Evolutionary conservation across 2,329 filamentous ascomycete genomes (phyloP), one percentile per base, ranked within the genome.

Genomic region (Stenocarpella maydis): DNA sequence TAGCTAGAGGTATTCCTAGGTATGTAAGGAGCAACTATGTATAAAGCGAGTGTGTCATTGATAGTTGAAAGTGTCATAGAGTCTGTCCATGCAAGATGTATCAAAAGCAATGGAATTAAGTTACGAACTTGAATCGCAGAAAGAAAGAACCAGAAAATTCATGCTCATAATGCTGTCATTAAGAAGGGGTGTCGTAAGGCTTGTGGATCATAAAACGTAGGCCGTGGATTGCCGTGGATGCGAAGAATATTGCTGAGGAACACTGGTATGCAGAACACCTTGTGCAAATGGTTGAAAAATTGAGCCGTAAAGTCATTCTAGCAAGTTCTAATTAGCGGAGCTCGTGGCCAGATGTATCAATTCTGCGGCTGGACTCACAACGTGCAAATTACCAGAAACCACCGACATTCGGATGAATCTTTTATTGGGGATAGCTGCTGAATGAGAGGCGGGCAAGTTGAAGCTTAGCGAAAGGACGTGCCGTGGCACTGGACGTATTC

Each of bases 11-110:
- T n/a, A n/a, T n/a, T n/a, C n/a, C n/a, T n/a, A n/a, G 24, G 24
- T 60, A 17, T 61, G 26, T 61, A 61, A 61, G 19, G 58, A 61
- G 58, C 5, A 28, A 61, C 41, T 37, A 49, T 61, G 3, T 61
- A 37, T 41, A 61, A 54, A 61, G 41, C 26, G 58, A 61, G 41
- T 61, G 58, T 61, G 41, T 34, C 47, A 61, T 47, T 4, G 24
- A 61, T 15, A 12, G 19, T 47, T 61, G 2, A 37, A 15, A 34
- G 5, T 14, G 17, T 31, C n/a, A 14, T 21, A 21, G 34, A 37
- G 12, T 12, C 8, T 8, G 4, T 28, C 17, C 28, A 61, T 45
- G 24, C 24, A 45, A 34, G 21, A 12, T 31, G 19, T 21, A 61
- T 34, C 5, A 5, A 6, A 3, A 45, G 39, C 15, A 8, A 12